Evolutionary conservation across 768 basidiomycete genomes (phyloP).

Genomic region (Leccinum olivaceopallidum): DNA sequence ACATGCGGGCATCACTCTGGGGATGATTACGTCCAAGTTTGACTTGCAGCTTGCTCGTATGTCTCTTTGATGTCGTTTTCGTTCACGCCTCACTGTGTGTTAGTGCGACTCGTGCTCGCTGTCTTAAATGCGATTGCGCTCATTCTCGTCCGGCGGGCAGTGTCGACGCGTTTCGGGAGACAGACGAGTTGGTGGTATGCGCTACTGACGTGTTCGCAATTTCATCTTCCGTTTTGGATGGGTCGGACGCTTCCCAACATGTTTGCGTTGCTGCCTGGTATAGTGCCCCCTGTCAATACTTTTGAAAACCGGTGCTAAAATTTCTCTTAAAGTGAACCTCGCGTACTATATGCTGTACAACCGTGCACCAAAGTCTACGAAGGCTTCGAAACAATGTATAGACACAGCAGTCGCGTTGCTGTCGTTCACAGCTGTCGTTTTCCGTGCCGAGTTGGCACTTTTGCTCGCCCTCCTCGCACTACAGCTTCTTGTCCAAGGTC

Average conservation of each 20-base stretch:
- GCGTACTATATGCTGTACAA: constrained; percentile 50
- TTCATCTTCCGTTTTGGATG: constrained; percentile 93
- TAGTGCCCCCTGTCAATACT: constrained; percentile 7
- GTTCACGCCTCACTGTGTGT: not conserved
- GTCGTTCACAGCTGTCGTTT: constrained; percentile 64
- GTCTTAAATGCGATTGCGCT: constrained; percentile 63
- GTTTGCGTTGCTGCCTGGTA: constrained; percentile 83
- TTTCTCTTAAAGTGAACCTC: constrained; percentile 47
- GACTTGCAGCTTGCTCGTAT: constrained; percentile 71
- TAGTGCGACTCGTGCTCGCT: constrained; percentile 78
- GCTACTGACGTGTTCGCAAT: constrained; percentile 77
- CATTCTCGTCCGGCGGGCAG: constrained; percentile 60
- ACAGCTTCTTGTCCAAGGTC: constrained; percentile 47
- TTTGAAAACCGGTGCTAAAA: not conserved
- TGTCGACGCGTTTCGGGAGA: constrained; percentile 64
- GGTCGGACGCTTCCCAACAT: constrained; percentile 93
- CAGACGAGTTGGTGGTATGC: constrained; percentile 58
- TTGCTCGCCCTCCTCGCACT: constrained; percentile 63
- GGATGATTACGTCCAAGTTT: constrained; percentile 53
- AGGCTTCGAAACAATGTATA: constrained; percentile 37
- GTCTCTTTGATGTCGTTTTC: constrained; percentile 23
- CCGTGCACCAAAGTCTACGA: constrained; percentile 38
- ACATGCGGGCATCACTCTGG: constrained; percentile 40
- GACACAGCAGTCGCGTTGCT: constrained; percentile 56
- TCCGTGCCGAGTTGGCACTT: constrained; percentile 78